A percentile compares a stretch with the other conserved stretches of the same genome.
phyloP scores from a whole-genome alignment of 2,329 filamentous ascomycete genomes.

The Fusarium sp. region DNA sequence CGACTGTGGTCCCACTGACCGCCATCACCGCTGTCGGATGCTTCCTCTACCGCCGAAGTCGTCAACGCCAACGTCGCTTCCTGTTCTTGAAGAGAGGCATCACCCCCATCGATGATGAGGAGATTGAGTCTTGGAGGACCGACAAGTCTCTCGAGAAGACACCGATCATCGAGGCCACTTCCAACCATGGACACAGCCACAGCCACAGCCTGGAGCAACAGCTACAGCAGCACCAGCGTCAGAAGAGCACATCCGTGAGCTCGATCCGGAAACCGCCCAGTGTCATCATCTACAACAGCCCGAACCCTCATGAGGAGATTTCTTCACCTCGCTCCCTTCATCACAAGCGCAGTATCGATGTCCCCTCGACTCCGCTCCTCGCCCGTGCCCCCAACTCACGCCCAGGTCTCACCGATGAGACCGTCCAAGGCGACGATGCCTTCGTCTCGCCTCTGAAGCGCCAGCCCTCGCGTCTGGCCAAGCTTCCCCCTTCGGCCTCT shows the following conservation, averaged over 20 bases:
- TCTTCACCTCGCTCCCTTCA: constrained; percentile 44
- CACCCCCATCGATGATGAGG: constrained; percentile 72
- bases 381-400: constrained; percentile 72
- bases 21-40: constrained; percentile 50
- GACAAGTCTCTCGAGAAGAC: constrained; percentile 49
- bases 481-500: constrained; percentile 54
- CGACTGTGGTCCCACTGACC: constrained; percentile 60
- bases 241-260: constrained; percentile 46
- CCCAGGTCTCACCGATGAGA: constrained; percentile 71
- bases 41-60: constrained; percentile 54
- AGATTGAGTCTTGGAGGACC: constrained; percentile 73
- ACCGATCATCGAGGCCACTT: constrained; percentile 34
- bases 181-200: constrained; percentile 1
- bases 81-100: constrained; percentile 66
- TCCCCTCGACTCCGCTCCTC: constrained; percentile 63
- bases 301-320: constrained; percentile 42
- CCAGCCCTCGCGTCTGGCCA: constrained; percentile 65
- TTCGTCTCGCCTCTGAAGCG: constrained; percentile 66
- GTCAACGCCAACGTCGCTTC: constrained; percentile 50
- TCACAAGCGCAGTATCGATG: constrained; percentile 57
- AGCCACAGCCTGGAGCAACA: constrained; percentile 19
- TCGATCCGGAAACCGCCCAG: constrained; percentile 61
- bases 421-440: constrained; percentile 69
- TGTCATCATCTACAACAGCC: constrained; percentile 65
- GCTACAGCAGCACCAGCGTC: constrained; percentile 40